phyloP scores from a whole-genome alignment of 305 asterid genomes.

The Caryopteris hybrid region DNA sequence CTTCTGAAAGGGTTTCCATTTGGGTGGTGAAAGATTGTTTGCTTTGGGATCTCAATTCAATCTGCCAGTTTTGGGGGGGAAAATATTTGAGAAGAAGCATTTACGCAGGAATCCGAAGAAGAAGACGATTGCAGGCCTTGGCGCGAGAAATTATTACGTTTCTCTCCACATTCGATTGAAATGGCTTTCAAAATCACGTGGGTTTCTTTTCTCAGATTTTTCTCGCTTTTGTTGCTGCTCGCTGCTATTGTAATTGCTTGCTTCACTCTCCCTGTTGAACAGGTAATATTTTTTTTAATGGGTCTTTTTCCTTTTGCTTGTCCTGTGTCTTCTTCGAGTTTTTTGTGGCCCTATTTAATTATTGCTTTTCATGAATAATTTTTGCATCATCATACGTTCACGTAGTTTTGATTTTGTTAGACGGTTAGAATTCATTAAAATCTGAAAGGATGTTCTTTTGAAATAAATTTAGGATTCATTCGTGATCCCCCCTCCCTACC shows the following conservation, averaged over 20 bases:
- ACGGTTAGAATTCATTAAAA: too few relatives aligned
- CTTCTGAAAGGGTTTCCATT: neutral
- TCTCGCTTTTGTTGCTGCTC: constrained; percentile 49
- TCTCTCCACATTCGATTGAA: constrained; percentile 19
- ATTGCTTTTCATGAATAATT: neutral
- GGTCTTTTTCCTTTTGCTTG: neutral
- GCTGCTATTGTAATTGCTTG: constrained; percentile 68
- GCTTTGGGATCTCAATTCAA: constrained; percentile 19
- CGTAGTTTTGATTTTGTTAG: too few relatives aligned
- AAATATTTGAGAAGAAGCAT: constrained; percentile 49
- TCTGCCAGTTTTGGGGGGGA: constrained; percentile 59
- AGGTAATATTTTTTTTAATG: constrained; percentile 33
- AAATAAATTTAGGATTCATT: neutral
- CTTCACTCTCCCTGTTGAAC: constrained; percentile 83
- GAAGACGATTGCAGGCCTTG: constrained; percentile 49
- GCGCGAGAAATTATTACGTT: constrained; percentile 29
- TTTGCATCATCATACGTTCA: neutral
- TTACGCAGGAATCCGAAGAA: constrained; percentile 9
- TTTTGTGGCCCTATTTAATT: neutral
- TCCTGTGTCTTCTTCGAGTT: neutral
- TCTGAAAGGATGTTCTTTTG: neutral
- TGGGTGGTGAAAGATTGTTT: constrained; percentile 12
- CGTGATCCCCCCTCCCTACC: too few relatives aligned
- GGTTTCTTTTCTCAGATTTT: constrained; percentile 44
- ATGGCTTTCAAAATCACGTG: constrained; percentile 57